Evolutionary conservation across 2,329 filamentous ascomycete species (phyloP), one percentile per base, ranked within the genome.

Genomic region (Sclerotiophoma versabilis): DNA sequence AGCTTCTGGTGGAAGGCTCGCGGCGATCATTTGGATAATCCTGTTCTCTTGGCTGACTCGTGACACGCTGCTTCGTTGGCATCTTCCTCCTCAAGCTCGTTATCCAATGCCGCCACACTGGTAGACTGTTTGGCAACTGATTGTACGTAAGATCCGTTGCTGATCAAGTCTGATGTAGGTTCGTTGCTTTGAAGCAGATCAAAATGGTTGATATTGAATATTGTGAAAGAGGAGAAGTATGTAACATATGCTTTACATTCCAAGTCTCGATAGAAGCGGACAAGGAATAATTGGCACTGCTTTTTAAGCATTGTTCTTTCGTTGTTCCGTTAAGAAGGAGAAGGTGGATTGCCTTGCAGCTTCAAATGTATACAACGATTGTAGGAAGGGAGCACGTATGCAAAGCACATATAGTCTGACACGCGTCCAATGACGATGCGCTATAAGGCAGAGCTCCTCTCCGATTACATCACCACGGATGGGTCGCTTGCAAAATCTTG

Each of bases 211-310:
- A 37, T 8, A 19, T 20, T 10, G 26, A 22, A 25, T 23, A 8
- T 7, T 14, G 14, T 12, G 22, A n/a, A 20, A 1, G 2, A 20
- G 20, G 14, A 30, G n/a, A 10, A n/a, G 27, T 22, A 9, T 54
- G 38, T 49, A 41, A 46, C 45, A 45, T 29, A 30, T 54, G 51
- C 51, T 45, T 39, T 49, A 41, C 51, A 34, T 54, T 49, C 51
- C 45, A 45, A 15, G 26, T 54, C 51, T 54, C 51, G 51, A 54
- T 54, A 54, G 45, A 46, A 57, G 54, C 58, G 69, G 64, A 70
- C 63, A 58, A 66, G 69, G 70, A 72, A 68, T 75, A 65, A 72
- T 76, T 75, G 74, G 71, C 63, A 67, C 51, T 65, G 72, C 70
- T 27, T 42, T 73, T 38, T n/a, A 39, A 8, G 22, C 10, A 17